Conservation (phyloP, 495 filamentous ascomycete species). For the Hypoxylon lenormandii region DNA sequence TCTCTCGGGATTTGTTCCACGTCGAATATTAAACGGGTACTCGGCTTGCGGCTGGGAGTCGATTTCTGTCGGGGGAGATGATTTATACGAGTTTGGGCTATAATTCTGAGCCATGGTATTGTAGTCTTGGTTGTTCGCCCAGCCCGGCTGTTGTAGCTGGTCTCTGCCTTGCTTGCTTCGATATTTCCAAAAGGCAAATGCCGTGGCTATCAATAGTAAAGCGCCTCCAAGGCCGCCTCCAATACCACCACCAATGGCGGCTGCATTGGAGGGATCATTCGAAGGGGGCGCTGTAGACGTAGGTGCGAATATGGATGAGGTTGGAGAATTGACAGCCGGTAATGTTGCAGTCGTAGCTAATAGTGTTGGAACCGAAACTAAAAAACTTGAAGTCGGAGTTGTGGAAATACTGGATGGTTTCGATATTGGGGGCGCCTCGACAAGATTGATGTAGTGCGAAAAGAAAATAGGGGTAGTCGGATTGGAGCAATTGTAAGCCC, state of each 20-base stretch:
- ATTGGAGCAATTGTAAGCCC: constrained; percentile 27
- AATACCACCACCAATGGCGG: constrained; percentile 19
- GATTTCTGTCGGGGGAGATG: constrained; percentile 1
- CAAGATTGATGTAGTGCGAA: constrained; percentile 37
- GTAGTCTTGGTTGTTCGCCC: constrained; percentile 10
- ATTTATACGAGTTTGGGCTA: background rate
- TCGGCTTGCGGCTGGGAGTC: constrained; percentile 1
- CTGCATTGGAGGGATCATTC: constrained; percentile 3
- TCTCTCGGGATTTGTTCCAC: background rate
- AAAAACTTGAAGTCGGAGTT: background rate
- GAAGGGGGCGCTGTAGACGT: background rate
- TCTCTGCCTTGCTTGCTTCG: background rate
- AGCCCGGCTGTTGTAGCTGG: background rate
- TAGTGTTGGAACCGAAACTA: background rate
- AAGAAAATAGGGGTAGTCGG: constrained; percentile 24
- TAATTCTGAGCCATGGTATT: background rate
- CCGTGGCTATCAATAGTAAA: constrained; percentile 12
- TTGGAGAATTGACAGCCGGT: background rate
- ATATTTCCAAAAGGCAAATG: constrained; percentile 22
- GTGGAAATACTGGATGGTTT: background rate
- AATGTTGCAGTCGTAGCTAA: background rate
- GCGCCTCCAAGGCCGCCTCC: constrained; percentile 22
- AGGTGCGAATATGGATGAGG: background rate
- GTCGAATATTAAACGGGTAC: background rate
- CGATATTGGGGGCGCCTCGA: background rate